Base-by-base conservation (phyloP, 495 filamentous ascomycete genomes). In the Podospora pseudopauciseta region DNA sequence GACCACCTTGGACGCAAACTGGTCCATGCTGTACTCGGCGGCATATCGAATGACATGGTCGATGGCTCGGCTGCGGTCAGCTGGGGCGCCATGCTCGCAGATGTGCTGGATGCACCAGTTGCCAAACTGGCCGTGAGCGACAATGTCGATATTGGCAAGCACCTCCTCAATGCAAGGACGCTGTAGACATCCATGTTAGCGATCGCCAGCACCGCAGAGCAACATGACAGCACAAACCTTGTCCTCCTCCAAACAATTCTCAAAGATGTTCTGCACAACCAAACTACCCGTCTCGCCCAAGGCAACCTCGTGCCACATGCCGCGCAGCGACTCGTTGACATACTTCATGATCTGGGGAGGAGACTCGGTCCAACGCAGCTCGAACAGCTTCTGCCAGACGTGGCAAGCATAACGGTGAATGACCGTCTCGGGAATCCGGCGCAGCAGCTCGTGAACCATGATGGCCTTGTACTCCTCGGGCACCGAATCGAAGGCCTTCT, bases 21-120 rank as follows among this genome's bases (percentile, higher is more conserved):
- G 95, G 74, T 99, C 95, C 90, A 96, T 97, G 80, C 94, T 97
- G 80, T 98, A 99, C 78, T 97, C 93, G 28, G 92, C 90, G 27
- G 93, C 90, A 81, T 92, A 94, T 70, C 89, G 90, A 71, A 98
- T 89, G 69, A 98, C 92, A 78, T 97, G 94, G 73, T 98, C 96
- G 72, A 97, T 89, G 28, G 95, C 95, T 70, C 92, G 89, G 79
- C 89, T 96, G 75, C 93, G 93, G 76, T 99, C 95, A 66, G 89
- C 88, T 30, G 94, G 92, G 68, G 90, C 89, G 53, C 95, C 96
- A 77, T 99, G 96, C 76, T 99, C 95, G 80, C 95, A 99, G 75
- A 99, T 93, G 79, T 99, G 95, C 79, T 99, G 95, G 72, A 99
- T 98, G 80, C 95, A 99, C 95, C 95, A 99, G 75, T 99, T 99